These are phyloP conservation scores for Malassezia globosa DNA, from an alignment of 1,284 basidiomycete genomes.

Conservation along the genomic window DNA sequence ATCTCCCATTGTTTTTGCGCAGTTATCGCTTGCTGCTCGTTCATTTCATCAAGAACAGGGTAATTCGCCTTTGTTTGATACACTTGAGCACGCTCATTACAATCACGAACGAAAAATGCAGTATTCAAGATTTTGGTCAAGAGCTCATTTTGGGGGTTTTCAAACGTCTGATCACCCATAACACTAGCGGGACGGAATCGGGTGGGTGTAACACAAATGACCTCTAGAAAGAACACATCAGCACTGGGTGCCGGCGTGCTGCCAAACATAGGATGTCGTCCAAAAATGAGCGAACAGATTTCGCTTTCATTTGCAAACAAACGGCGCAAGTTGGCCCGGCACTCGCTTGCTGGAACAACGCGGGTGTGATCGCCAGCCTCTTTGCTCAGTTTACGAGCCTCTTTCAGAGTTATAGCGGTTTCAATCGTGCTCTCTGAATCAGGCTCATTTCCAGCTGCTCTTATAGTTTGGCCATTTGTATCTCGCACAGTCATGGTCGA, in stretches of 20 bases:
- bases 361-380: constrained; percentile 55
- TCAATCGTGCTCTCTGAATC: constrained; percentile 53
- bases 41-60: constrained; percentile 27
- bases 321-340: constrained; percentile 77
- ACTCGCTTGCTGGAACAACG: constrained; percentile 79
- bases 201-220: constrained; percentile 79
- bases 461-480: too few species aligned
- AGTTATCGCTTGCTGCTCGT: constrained; percentile 50
- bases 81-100: constrained; percentile 60
- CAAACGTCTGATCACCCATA: constrained; percentile 85
- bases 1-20: constrained; percentile 43
- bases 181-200: constrained; percentile 88
- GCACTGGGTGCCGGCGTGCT: constrained; percentile 56
- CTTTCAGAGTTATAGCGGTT: constrained; percentile 49
- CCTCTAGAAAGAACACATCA: constrained; percentile 96
- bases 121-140: constrained; percentile 71
- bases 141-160: constrained; percentile 94
- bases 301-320: constrained; percentile 73
- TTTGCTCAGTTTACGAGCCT: constrained; percentile 31
- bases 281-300: constrained; percentile 77
- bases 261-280: constrained; percentile 74
- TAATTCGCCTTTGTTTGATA: constrained; percentile 56
- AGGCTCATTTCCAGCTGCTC: constrained; percentile 2
- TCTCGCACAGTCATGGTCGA: neutral
- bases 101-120: constrained; percentile 49